phyloP scores from a whole-genome alignment of 441 rosid genomes.

The Pelargonium fulgidum region DNA sequence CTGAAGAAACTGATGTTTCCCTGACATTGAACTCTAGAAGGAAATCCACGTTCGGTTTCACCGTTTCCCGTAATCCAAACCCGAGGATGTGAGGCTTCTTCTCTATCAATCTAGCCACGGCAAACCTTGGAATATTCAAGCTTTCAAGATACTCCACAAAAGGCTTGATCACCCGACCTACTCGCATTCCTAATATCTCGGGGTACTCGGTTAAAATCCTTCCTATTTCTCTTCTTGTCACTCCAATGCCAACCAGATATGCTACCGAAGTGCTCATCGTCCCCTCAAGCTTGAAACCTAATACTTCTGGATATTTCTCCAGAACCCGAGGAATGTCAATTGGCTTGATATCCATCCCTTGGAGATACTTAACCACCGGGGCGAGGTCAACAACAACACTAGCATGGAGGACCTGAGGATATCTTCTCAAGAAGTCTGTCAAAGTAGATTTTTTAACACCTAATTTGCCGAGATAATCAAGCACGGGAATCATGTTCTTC shows the following conservation, averaged over 20 bases:
- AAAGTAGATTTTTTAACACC: slow-evolving; percentile 85
- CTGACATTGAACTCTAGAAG: slow-evolving; percentile 58
- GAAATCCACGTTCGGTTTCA: slow-evolving; percentile 57
- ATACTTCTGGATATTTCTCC: slow-evolving; percentile 80
- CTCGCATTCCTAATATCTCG: slow-evolving; percentile 82
- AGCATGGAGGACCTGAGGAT: slow-evolving; percentile 84
- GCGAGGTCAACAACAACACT: slow-evolving; percentile 93
- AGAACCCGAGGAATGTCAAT: slow-evolving; percentile 76
- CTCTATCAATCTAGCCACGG: slow-evolving; percentile 89
- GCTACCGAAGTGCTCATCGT: slow-evolving; percentile 97
- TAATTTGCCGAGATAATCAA: slow-evolving; percentile 85
- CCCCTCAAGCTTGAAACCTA: slow-evolving; percentile 95
- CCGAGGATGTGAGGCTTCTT: slow-evolving; percentile 75
- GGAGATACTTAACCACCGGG: slow-evolving; percentile 86
- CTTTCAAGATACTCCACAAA: slow-evolving; percentile 74
- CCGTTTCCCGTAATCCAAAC: slow-evolving; percentile 54
- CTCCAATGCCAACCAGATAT: slow-evolving; percentile 85
- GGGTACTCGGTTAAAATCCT: slow-evolving; percentile 70
- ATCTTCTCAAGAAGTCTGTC: slow-evolving; percentile 65
- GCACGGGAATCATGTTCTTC: slow-evolving; percentile 92
- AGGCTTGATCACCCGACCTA: slow-evolving; percentile 80
- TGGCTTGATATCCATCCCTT: slow-evolving; percentile 81
- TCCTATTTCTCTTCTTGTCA: slow-evolving; percentile 82
- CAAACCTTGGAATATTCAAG: slow-evolving; percentile 70
- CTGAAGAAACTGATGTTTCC: slow-evolving; percentile 49